Percentiles rank a stretch among this genome's conserved stretches.
These are phyloP conservation scores for Oidium heveae DNA, from an alignment of 2,329 filamentous ascomycete genomes.

Conservation along the genomic window DNA sequence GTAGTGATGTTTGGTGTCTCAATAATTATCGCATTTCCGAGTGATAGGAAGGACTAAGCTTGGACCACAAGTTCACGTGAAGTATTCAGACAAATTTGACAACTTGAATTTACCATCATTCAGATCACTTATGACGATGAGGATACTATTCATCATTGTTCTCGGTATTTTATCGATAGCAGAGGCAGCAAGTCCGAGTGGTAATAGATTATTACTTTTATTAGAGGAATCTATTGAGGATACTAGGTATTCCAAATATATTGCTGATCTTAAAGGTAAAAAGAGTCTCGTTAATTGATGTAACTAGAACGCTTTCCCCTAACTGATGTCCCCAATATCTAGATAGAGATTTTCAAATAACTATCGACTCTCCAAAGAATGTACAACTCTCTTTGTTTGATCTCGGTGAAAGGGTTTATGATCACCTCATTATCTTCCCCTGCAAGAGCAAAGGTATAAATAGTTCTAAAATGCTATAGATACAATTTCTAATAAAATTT, in stretches of 20 bases:
- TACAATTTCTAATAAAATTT: slow-evolving; percentile 2
- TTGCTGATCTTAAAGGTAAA: slow-evolving; percentile 45
- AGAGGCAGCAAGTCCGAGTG: slow-evolving; percentile 54
- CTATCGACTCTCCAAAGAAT: slow-evolving; percentile 64
- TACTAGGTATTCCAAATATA: slow-evolving; percentile 58
- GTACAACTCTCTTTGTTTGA: slow-evolving; percentile 54
- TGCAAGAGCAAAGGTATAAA: slow-evolving; percentile 65
- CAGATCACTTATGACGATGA: too few relatives aligned
- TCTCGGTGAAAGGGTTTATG: slow-evolving; percentile 68
- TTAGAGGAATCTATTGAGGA: slow-evolving; percentile 64
- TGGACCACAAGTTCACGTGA: too few relatives aligned
- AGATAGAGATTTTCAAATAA: slow-evolving; percentile 66
- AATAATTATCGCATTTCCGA: too few relatives aligned
- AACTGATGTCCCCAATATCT: not conserved
- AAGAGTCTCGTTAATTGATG: not conserved
- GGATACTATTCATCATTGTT: slow-evolving; percentile 18
- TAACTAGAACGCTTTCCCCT: not conserved
- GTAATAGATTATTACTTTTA: slow-evolving; percentile 61
- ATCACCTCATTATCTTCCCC: slow-evolving; percentile 75
- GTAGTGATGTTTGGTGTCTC: too few relatives aligned
- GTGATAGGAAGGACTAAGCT: too few relatives aligned
- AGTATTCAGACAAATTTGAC: too few relatives aligned
- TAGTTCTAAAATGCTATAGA: not conserved
- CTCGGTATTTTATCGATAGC: slow-evolving; percentile 40
- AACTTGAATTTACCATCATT: too few relatives aligned